Evolutionary conservation across 257 asterid species (phyloP), one percentile per base, ranked within the genome.

Genomic region (Mitragyna speciosa): DNA sequence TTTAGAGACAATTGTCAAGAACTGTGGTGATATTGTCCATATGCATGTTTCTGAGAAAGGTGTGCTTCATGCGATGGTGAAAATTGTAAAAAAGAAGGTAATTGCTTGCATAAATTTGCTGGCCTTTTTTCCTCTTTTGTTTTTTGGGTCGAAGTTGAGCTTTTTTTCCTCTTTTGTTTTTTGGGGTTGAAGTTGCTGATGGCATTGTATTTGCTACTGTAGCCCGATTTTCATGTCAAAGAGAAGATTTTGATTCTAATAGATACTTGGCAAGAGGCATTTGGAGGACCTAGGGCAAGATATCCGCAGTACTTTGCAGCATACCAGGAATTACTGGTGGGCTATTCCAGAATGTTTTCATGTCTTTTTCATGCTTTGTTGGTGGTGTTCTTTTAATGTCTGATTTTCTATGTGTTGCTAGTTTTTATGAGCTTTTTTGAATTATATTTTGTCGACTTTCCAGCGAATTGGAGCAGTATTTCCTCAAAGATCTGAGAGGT

Each of bases 231-330:
- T 83, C 97, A 91, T 86, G 99, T 96, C 83, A 96, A 92, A 83
- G 99, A 96, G 92, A 94, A 96, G 90, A 94, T 96, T 84, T 86
- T 96, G 87, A 91, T 89, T 89, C 92, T 96, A 78, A 90, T 96
- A 70, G 99, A 96, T 88, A 96, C 99, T 41, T 96, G 99, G 99
- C 99, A 96, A 94, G 99, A 96, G 89, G 98, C 98, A 77, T 92
- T 96, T 91, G 98, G 99, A 83, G 99, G 98, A 84, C 85, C 97
- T 79, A 89, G 96, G 88, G 96, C 93, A 65, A 91, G 94, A 87
- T 92, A 93, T 84, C 96, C 98, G 66, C 99, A 95, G 81, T 96
- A 86, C 83, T 92, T 85, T 89, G 93, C 84, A 2, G 99, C 99
- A 75, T 96, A 96, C 89, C 98, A 94, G 91, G 99, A 94, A 86